A percentile compares a stretch with the other conserved stretches of the same genome.
phyloP scores from a whole-genome alignment of 2,329 filamentous ascomycete species.

The Tolypocladium tropicale region DNA sequence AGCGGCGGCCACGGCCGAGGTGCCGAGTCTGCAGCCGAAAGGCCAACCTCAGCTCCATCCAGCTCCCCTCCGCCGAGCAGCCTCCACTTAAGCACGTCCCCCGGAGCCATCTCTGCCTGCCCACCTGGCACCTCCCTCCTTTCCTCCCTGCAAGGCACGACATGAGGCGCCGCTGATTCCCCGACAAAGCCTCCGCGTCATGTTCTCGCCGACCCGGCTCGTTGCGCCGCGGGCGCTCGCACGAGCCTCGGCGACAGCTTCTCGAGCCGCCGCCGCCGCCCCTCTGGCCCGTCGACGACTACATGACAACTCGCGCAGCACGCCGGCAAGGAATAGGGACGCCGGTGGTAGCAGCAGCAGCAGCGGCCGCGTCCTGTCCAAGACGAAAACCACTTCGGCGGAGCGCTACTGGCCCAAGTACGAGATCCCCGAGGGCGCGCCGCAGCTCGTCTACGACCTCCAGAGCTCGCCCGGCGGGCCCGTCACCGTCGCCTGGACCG shows the following conservation, averaged over 20 bases:
- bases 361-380: neutral
- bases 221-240: neutral
- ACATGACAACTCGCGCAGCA: neutral
- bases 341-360: neutral
- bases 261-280: neutral
- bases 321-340: neutral
- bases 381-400: neutral
- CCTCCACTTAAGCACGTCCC: neutral
- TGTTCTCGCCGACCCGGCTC: constrained; percentile 1
- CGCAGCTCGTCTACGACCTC: constrained; percentile 4
- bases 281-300: neutral
- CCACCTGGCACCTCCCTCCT: neutral
- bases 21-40: neutral
- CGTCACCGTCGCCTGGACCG: constrained; percentile 15
- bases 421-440: constrained; percentile 6
- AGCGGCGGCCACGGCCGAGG: neutral
- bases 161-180: neutral
- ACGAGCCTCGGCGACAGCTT: neutral
- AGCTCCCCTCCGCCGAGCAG: neutral
- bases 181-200: neutral
- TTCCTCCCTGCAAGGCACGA: neutral
- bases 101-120: neutral
- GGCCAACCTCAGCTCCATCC: neutral
- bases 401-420: constrained; percentile 6
- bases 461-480: neutral